A percentile compares a stretch with the other conserved stretches of the same genome.
phyloP scores from a whole-genome alignment of 1,284 basidiomycete genomes.

The Macrocystidia cucumis region DNA sequence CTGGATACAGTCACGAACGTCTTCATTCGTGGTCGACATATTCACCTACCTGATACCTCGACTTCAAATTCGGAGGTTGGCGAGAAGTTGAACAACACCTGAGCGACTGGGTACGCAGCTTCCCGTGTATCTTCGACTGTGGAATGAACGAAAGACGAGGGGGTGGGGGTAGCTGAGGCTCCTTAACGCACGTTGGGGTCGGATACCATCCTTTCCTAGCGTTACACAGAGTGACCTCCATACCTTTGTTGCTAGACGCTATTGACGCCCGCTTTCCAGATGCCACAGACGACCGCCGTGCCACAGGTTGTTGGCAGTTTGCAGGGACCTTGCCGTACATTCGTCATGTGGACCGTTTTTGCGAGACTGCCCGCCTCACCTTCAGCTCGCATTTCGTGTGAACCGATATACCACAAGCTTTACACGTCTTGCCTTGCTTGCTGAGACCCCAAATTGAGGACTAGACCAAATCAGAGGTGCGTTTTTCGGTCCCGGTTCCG shows the following conservation, averaged over 20 bases:
- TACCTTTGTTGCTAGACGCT: conserved; percentile 14
- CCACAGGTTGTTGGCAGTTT: conserved; percentile 58
- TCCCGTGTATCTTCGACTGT: conserved; percentile 25
- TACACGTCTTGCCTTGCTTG: conserved; percentile 81
- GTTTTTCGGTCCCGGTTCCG: conserved; percentile 1
- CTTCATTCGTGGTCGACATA: conserved; percentile 2
- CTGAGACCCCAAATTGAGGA: conserved; percentile 79
- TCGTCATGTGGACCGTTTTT: conserved; percentile 3
- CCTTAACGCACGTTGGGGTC: background rate
- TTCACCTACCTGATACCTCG: conserved; percentile 43
- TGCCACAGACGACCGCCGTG: too few species aligned
- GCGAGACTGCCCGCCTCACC: conserved; percentile 28
- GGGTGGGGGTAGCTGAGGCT: conserved; percentile 25
- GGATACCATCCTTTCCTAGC: conserved; percentile 16
- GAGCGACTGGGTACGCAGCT: conserved; percentile 38
- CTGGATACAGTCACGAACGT: conserved; percentile 25
- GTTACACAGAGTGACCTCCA: conserved; percentile 17
- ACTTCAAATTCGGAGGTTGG: conserved; percentile 74
- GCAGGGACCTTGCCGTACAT: too few species aligned
- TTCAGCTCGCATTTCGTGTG: conserved; percentile 82
- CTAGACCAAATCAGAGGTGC: conserved; percentile 23
- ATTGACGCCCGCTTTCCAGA: conserved; percentile 16
- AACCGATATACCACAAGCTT: conserved; percentile 70
- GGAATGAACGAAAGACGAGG: conserved; percentile 46
- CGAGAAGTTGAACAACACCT: conserved; percentile 63